A percentile compares a stretch with the other conserved stretches of the same genome.
Conservation (phyloP, 2,329 filamentous ascomycete genomes). For the Karstenula rhodostoma region DNA sequence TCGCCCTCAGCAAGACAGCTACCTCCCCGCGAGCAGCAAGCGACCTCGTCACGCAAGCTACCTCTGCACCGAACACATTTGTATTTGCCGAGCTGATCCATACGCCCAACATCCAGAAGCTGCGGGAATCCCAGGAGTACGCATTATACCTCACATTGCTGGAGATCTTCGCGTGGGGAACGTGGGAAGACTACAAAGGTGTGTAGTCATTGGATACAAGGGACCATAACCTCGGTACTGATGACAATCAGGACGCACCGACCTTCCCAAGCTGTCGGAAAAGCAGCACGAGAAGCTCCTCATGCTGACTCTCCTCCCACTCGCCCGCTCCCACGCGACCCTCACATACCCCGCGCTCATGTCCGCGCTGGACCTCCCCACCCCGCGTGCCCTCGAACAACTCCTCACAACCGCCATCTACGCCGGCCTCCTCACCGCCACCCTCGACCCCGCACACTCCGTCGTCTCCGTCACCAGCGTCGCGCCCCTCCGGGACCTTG, state of each 20-base stretch:
- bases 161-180: constrained; percentile 91
- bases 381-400: constrained; percentile 77
- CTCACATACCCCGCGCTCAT: constrained; percentile 79
- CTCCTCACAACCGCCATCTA: constrained; percentile 90
- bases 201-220: constrained; percentile 22
- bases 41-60: constrained; percentile 87
- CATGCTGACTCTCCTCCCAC: constrained; percentile 85
- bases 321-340: constrained; percentile 70
- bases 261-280: constrained; percentile 75
- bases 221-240: neutral
- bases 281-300: constrained; percentile 85
- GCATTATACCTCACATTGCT: constrained; percentile 73
- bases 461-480: constrained; percentile 81
- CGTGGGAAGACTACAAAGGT: constrained; percentile 79
- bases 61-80: constrained; percentile 87
- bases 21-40: constrained; percentile 83
- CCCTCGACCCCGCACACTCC: constrained; percentile 79
- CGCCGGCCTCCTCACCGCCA: constrained; percentile 79
- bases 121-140: constrained; percentile 71
- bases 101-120: constrained; percentile 77
- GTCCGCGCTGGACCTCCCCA: constrained; percentile 70
- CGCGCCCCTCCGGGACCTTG: constrained; percentile 84
- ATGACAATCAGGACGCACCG: constrained; percentile 46
- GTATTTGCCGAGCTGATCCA: constrained; percentile 94
- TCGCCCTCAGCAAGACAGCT: constrained; percentile 86